Conservation (phyloP, 73 alveolate species). For the Durusdinium trenchii region DNA sequence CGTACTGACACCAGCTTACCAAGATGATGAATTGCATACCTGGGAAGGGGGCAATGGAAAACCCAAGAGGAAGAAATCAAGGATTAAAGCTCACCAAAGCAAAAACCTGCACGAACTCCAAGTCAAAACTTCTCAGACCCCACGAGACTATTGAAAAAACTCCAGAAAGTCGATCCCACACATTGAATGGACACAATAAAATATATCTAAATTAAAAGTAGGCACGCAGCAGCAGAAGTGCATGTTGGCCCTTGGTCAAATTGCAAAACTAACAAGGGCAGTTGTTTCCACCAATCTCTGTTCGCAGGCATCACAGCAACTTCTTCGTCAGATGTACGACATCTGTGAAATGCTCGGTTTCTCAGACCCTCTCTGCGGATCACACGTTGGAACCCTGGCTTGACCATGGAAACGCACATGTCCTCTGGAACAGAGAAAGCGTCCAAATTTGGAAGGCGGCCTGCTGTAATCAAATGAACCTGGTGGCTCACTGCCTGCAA, state of each 20-base stretch:
- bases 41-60: neutral
- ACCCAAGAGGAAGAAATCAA: neutral
- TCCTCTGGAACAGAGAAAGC: neutral
- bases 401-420: neutral
- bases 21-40: neutral
- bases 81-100: neutral
- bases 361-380: neutral
- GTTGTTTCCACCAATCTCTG: neutral
- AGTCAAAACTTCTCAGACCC: neutral
- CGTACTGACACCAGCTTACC: neutral
- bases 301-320: neutral
- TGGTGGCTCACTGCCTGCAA: constrained; percentile 17
- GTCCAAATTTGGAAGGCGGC: neutral
- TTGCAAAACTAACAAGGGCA: neutral
- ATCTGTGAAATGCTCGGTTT: neutral
- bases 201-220: neutral
- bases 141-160: neutral
- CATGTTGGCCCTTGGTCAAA: constrained; percentile 8
- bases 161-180: neutral
- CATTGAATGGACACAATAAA: neutral
- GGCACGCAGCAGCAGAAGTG: neutral
- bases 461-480: neutral
- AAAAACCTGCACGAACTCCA: neutral
- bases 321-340: neutral
- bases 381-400: neutral